Base-by-base conservation (phyloP, 1,284 basidiomycete genomes). In the Mycosarcoma maydis region DNA sequence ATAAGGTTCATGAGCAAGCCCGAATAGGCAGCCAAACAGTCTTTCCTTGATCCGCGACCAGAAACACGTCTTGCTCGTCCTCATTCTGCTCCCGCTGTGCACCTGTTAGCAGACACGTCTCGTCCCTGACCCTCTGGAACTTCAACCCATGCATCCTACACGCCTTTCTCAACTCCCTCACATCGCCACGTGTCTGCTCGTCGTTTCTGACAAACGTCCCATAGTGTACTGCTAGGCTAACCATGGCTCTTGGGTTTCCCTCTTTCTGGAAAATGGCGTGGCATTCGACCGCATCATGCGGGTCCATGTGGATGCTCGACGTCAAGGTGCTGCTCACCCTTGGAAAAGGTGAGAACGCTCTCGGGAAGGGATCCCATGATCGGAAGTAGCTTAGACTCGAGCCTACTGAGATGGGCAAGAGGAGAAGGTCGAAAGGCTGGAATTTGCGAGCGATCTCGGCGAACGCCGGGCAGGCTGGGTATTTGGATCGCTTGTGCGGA, bases 331-430 rank as follows among this genome's bases (percentile, higher is more conserved):
- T 54, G 26, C 58, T 54, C 9, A 76, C 64, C 0, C 73, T 26
- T 1, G 75, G 75, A 30, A 75, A 76, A 1, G 75, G 75, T 26
- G 58, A 64, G 24, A 69, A 56, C 7, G 61, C 48, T 8, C 75
- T 49, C 1, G 75, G 75, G 39, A 76, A 73, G 3, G 75, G 75
- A 52, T 76, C 75, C 66, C 61, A 75, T n/a, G 50, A 57, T 3
- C 75, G 34, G 17, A 73, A 66, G 29, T 72, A 76, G 55, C 54
- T 60, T 46, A 75, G 40, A 14, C 42, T 48, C 23, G 55, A 59
- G 10, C 78, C 78, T 3, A 80, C 77, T 29, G 65, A 69, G 46
- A 80, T 77, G 3, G 78, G 78, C 7, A 80, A 59, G 5, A 80
- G 43, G 10, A 69, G 46, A 17, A 79, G 51, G 22, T 80, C 65